Percentiles rank a stretch among this genome's conserved stretches.
These are phyloP conservation scores for Eugenia klotzschiana DNA, from an alignment of 441 rosid species.

Conservation along the genomic window DNA sequence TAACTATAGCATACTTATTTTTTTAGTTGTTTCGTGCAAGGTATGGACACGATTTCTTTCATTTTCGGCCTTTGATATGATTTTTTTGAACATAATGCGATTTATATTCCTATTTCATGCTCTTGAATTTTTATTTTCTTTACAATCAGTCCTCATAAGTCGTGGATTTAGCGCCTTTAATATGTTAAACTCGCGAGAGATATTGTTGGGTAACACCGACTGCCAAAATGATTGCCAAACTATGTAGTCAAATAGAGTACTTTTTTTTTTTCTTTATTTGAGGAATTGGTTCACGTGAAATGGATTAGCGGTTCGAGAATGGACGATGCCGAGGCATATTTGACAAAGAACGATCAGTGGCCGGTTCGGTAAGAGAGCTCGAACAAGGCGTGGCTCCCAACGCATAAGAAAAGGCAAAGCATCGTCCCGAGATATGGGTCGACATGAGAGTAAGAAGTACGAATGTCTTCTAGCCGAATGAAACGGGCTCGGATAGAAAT, in stretches of 20 bases:
- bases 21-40: not conserved
- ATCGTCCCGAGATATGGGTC: not conserved
- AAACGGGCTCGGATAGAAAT: no score
- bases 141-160: fast-evolving
- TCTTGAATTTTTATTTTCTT: not conserved
- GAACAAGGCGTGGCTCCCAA: not conserved
- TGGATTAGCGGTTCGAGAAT: not conserved
- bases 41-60: not conserved
- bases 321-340: not conserved
- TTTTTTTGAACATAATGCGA: not conserved
- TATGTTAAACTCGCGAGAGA: fast-evolving
- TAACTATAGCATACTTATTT: not conserved
- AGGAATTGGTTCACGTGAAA: fast-evolving
- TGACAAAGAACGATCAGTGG: fast-evolving
- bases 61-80: not conserved
- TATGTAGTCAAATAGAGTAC: no score
- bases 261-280: not conserved
- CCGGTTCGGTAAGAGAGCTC: not conserved
- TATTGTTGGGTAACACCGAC: fast-evolving
- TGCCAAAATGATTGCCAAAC: fast-evolving
- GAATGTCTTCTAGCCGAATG: not conserved
- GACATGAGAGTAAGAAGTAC: not conserved
- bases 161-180: not conserved
- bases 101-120: not conserved
- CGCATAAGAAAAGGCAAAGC: not conserved